Evolutionary conservation across 371 early-diverging fungal genomes (phyloP), one percentile per base, ranked within the genome.

Genomic region (Paraphysoderma sedebokerense): DNA sequence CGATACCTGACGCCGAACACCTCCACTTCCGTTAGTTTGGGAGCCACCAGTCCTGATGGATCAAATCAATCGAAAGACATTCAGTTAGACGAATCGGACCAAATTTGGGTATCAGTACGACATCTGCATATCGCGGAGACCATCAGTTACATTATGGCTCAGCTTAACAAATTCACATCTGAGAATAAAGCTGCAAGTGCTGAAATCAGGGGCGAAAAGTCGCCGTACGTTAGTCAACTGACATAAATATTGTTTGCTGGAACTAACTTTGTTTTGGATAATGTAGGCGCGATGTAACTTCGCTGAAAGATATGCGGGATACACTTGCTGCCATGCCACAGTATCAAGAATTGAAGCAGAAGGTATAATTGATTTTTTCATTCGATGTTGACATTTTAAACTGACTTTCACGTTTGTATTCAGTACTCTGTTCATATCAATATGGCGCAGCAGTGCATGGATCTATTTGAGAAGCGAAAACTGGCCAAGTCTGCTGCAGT

Each of bases 111-210:
- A 30, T 72, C 77, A 9, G 77, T 87, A 51, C 80, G 97, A 8
- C 92, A 92, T 58, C 76, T 76, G 65, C 96, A 96, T 57, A 92
- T 92, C 60, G 86, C 89, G 12, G 91, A 87, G 30, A 82, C 86
- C 1, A 82, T 81, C 20, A 77, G 83, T 27, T 76, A 82, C 23
- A 68, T 98, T 34, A 69, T 79, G 36, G 69, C 70, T 38, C 74
- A 81, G 31, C 86, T 95, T 56, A 81, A 87, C 57, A 67, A 73
- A 45, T 85, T 96, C 55, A 49, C 79, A 26, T 54, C 51, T 0
- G 73, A 79, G 41, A 82, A 82, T 54, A 62, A 64, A 37, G 73
- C 75, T 13, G 80, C 50, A 26, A 55, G 72, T 23, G 60, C 57
- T 2, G 73, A 74, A 39, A 77, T 78, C 48, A 64, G 71, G 37